Evolutionary conservation across 2,329 filamentous ascomycete species (phyloP), one percentile per base, ranked within the genome.

Genomic region (Pezicula rhizophila): DNA sequence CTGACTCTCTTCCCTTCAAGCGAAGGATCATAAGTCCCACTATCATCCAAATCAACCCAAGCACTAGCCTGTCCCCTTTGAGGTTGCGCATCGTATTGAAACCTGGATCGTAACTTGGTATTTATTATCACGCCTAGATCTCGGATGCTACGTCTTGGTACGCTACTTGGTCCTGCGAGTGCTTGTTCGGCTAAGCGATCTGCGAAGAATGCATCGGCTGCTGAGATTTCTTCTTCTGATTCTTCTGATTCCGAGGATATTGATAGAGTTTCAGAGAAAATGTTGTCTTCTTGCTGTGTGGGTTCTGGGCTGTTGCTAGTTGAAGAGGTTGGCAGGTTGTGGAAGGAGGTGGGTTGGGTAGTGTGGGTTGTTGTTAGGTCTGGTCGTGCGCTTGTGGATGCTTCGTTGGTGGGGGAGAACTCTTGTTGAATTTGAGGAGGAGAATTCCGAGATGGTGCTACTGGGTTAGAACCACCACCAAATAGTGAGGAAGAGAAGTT

Each of bases 11-110:
- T 46, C 8, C 45, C 23, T 38, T 49, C 44, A 6, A 46, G 14
- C 10, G 51, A 57, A 4, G 59, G 59, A 44, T 63, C 53, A 42
- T 62, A 64, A 4, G 52, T 60, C 4, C 61, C 61, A 39, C 57
- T 60, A 17, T 58, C 47, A 46, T 64, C 61, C 23, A 53, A 42
- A 42, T 64, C 61, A n/a, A 57, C 43, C 8, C 34, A 45, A 14
- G 31, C 31, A 18, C n/a, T 37, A n/a, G 28, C 25, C 7, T 35
- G 33, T 12, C 43, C 43, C 17, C 18, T 11, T 11, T 25, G 18
- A 23, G 23, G 23, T 15, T 28, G 18, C 12, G 14, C 6, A 1
- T 26, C 10, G 11, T 26, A 11, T 42, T 20, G 40, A n/a, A 23
- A 23, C 23, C 23, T 23, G 6, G 20, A 25, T 15, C 40, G 40